Evolutionary conservation across 768 basidiomycete genomes (phyloP), one percentile per base, ranked within the genome.

Genomic region (Naganishia kalamii): DNA sequence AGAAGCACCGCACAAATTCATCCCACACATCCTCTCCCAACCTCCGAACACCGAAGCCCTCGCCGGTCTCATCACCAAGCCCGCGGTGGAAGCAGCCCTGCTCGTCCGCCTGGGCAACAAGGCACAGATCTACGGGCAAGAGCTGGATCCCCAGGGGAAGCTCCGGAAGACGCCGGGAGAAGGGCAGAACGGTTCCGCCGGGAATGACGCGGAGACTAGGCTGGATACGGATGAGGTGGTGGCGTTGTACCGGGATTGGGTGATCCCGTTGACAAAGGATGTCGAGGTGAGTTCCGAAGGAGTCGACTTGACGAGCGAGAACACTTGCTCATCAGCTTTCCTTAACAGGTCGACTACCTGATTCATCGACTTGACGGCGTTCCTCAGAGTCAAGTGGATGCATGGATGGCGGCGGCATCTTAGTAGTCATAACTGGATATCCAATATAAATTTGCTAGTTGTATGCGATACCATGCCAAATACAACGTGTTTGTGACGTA

Each of bases 201-300:
- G 72, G 17, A 70, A 66, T 2, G 68, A 71, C 27, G 63, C 68
- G 57, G 67, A 63, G 4, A 70, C 69, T 40, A 93, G 92, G 81
- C 89, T 99, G 67, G 92, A 96, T 66, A 88, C 92, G 0, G 90
- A 92, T 69, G 87, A 88, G 44, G 91, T 99, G 17, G 88, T 96
- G 25, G 87, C 90, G 74, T 78, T 99, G 68, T 99, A 99, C 74
- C 87, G 92, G 75, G 89, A 88, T 73, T 92, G 88, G 72, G 92
- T 99, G 69, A 99, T 99, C 65, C 96, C 96, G 10, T 77, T 99
- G 69, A 99, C 96, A 0, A 97, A 94, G 78, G 92, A 96, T 74
- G 90, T 99, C 65, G 96, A 99, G 90, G 94, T 94, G 75, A 27
- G 35, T 57, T 40, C n/a, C 2, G 46, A n/a, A 41, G 19, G 17